phyloP scores from a whole-genome alignment of 2,329 filamentous ascomycete species.

The Plenodomus biglobosus region DNA sequence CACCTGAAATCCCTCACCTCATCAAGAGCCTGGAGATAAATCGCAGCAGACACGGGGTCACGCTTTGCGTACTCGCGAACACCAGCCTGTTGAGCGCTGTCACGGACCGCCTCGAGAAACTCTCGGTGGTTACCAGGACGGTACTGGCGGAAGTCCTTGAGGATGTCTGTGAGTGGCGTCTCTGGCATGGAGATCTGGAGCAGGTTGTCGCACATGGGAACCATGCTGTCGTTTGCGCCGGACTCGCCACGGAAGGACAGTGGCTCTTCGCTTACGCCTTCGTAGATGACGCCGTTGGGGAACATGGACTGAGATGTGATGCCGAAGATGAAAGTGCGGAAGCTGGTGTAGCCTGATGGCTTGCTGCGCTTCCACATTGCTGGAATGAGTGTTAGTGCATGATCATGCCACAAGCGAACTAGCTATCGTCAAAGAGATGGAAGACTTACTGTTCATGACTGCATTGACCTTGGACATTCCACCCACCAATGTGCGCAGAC shows the following conservation, averaged over 20 bases:
- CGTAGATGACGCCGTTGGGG: slow-evolving; percentile 85
- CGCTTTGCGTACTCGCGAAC: slow-evolving; percentile 64
- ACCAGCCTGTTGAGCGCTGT: slow-evolving; percentile 53
- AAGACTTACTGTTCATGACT: slow-evolving; percentile 70
- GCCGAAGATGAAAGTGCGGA: slow-evolving; percentile 96
- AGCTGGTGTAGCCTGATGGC: slow-evolving; percentile 80
- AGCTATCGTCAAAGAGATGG: too few relatives aligned
- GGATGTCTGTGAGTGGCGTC: slow-evolving; percentile 84
- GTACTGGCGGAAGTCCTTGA: slow-evolving; percentile 86
- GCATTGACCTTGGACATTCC: slow-evolving; percentile 71
- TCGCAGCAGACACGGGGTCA: slow-evolving; percentile 58
- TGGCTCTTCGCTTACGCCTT: slow-evolving; percentile 75
- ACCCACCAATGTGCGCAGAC: slow-evolving; percentile 53
- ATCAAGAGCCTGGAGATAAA: slow-evolving; percentile 59
- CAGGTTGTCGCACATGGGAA: slow-evolving; percentile 86
- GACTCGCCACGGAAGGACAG: slow-evolving; percentile 87
- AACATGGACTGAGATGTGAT: slow-evolving; percentile 95
- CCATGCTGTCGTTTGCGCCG: slow-evolving; percentile 92
- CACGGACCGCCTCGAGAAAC: slow-evolving; percentile 73
- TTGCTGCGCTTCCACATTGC: slow-evolving; percentile 90
- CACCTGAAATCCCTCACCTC: slow-evolving; percentile 80
- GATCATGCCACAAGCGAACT: not conserved
- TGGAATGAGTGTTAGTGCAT: slow-evolving; percentile 26
- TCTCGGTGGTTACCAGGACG: slow-evolving; percentile 84
- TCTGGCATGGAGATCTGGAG: slow-evolving; percentile 83